Base-by-base conservation (phyloP, 495 filamentous ascomycete genomes). In the Penicillium arizonense region DNA sequence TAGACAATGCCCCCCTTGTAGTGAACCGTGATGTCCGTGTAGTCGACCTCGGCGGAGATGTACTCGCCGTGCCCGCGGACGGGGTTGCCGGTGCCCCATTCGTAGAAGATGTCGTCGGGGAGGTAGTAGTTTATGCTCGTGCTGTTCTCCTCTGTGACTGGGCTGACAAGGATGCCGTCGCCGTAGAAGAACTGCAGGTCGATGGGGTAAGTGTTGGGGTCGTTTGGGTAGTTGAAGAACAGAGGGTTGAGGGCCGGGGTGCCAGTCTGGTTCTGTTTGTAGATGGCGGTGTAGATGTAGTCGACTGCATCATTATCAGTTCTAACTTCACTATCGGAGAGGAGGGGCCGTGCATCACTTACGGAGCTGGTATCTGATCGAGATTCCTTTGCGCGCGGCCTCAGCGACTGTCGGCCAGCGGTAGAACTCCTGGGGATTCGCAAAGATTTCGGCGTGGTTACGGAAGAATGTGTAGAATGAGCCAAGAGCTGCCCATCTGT, bases 391-490 rank as follows among this genome's bases (percentile, higher is more conserved):
- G 40, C 75, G 75, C 0, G 87, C 89, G 0, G 87, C 84, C 10
- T 77, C 73, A 5, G 86, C 73, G 2, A 91, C 89, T 3, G 63
- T 67, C 1, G 76, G 62, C 84, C 86, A 94, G 38, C 74, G 79
- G 73, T 93, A 95, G 61, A 89, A 87, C 61, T 95, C 90, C 64
- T 94, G 90, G 1, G 80, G 47, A 33, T 72, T 74, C 23, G 57
- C 67, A 47, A 62, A 70, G 34, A 68, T 59, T 14, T 69, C 71
- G 47, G 85, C 82, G 70, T 94, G 90, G 67, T 91, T 58, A 13
- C 87, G 77, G 64, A 88, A 91, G 69, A 90, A 91, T 3, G 87
- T 85, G 64, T 88, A 88, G 72, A 90, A 90, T 11, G 87, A 86
- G 9, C 70, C 74, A 4, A 91, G 77, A 65, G 86, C 80, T 83